These are phyloP conservation scores for Galeopsis tetrahit DNA, from an alignment of 257 asterid species.

Conservation along the genomic window DNA sequence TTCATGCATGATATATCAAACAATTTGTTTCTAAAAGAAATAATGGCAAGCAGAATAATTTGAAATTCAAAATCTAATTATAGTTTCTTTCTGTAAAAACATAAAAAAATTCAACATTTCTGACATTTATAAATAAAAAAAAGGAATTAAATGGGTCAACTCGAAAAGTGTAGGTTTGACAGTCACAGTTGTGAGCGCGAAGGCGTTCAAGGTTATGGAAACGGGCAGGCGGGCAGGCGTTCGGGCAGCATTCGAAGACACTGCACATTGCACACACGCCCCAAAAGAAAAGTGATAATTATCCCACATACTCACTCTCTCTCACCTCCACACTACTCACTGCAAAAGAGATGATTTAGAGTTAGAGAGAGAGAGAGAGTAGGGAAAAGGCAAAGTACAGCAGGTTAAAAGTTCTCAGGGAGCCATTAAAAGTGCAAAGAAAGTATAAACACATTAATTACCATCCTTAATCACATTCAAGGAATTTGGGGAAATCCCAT, in stretches of 20 bases:
- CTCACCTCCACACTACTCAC: constrained; percentile 42
- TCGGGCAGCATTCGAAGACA: constrained; percentile 66
- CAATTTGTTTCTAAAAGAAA: too few relatives aligned
- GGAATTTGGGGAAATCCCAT: constrained; percentile 24
- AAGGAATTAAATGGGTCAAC: not conserved
- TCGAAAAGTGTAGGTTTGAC: constrained; percentile 31
- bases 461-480: constrained; percentile 13
- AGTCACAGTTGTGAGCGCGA: constrained; percentile 61
- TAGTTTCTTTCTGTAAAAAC: not conserved
- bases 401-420: constrained; percentile 49
- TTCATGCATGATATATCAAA: too few relatives aligned
- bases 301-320: constrained; percentile 42
- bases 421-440: constrained; percentile 45
- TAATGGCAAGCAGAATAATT: not conserved
- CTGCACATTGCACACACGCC: constrained; percentile 59
- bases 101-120: not conserved
- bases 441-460: constrained; percentile 14
- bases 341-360: constrained; percentile 47
- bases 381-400: constrained; percentile 44
- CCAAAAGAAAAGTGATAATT: constrained; percentile 54
- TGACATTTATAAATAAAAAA: not conserved
- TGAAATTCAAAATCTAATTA: not conserved
- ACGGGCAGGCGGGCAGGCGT: constrained; percentile 72
- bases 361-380: constrained; percentile 31
- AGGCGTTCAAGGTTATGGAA: constrained; percentile 55